A percentile compares a stretch with the other conserved stretches of the same genome.
Conservation (phyloP, 2,329 filamentous ascomycete genomes). For the Knufia fluminis region DNA sequence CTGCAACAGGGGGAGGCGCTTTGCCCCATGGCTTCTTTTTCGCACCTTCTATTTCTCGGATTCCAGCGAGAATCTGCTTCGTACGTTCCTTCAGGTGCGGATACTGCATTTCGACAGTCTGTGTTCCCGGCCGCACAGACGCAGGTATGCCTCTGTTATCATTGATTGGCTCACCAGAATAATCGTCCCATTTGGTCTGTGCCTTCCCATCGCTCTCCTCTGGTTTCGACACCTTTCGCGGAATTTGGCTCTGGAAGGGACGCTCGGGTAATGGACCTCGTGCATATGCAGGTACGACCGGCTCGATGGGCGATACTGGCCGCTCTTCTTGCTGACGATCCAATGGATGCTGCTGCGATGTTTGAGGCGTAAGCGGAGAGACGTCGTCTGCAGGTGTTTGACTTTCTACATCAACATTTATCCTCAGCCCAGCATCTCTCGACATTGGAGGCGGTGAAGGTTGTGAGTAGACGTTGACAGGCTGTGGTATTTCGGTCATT, state of each 20-base stretch:
- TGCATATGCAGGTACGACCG: constrained; percentile 25
- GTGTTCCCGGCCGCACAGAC: constrained; percentile 21
- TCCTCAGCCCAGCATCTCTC: constrained; percentile 13
- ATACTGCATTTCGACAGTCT: constrained; percentile 26
- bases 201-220: constrained; percentile 19
- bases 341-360: constrained; percentile 11
- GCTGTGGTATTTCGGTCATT: constrained; percentile 13
- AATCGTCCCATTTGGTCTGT: constrained; percentile 52
- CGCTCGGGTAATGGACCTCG: constrained; percentile 12
- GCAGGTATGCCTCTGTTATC: constrained; percentile 42
- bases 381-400: constrained; percentile 12
- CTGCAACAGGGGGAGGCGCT: constrained; percentile 27
- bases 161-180: constrained; percentile 57
- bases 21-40: constrained; percentile 26
- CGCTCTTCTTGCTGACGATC: constrained; percentile 18
- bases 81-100: constrained; percentile 30
- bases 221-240: constrained; percentile 21
- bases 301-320: constrained; percentile 24
- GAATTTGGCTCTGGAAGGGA: constrained; percentile 14
- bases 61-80: constrained; percentile 25
- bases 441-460: constrained; percentile 22
- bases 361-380: constrained; percentile 24
- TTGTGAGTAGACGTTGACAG: constrained; percentile 52
- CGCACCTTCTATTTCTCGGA: constrained; percentile 27
- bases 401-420: not conserved